phyloP scores from a whole-genome alignment of 2,329 filamentous ascomycete species.

The Trichoderma hamatum region DNA sequence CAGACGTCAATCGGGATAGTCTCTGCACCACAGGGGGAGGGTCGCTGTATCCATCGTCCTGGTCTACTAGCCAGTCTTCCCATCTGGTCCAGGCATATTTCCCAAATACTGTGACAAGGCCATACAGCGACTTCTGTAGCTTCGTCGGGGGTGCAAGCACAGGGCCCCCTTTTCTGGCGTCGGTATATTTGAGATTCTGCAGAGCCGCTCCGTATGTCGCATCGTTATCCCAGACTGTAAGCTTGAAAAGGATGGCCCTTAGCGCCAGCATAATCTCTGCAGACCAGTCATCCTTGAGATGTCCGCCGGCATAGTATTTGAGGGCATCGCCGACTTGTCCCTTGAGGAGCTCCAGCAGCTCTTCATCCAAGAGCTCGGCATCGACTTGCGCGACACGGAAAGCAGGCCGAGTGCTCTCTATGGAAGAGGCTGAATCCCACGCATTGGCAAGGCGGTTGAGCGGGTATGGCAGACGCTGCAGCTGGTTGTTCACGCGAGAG shows the following conservation, averaged over 20 bases:
- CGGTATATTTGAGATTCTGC: constrained; percentile 88
- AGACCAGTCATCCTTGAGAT: constrained; percentile 83
- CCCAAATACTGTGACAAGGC: constrained; percentile 81
- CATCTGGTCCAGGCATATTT: constrained; percentile 90
- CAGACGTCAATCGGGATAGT: constrained; percentile 70
- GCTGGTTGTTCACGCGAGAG: constrained; percentile 56
- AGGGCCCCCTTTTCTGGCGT: constrained; percentile 69
- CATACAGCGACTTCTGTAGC: constrained; percentile 84
- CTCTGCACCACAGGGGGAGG: constrained; percentile 54
- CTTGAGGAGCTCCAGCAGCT: constrained; percentile 82
- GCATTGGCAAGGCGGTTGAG: constrained; percentile 60
- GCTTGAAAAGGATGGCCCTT: constrained; percentile 83
- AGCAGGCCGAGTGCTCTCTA: constrained; percentile 78
- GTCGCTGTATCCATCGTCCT: constrained; percentile 74
- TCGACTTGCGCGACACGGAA: constrained; percentile 97
- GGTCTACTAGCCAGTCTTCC: constrained; percentile 81
- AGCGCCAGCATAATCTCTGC: constrained; percentile 81
- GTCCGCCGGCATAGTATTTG: constrained; percentile 76
- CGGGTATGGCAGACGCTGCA: constrained; percentile 64
- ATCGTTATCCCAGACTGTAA: constrained; percentile 95
- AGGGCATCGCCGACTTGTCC: constrained; percentile 84
- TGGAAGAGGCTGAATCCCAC: constrained; percentile 73
- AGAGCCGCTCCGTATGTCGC: constrained; percentile 91
- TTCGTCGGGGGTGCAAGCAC: constrained; percentile 71
- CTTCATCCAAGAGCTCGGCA: constrained; percentile 91